These are phyloP conservation scores for Raffaelea ambrosiae DNA, from an alignment of 2,329 filamentous ascomycete genomes.

Conservation along the genomic window DNA sequence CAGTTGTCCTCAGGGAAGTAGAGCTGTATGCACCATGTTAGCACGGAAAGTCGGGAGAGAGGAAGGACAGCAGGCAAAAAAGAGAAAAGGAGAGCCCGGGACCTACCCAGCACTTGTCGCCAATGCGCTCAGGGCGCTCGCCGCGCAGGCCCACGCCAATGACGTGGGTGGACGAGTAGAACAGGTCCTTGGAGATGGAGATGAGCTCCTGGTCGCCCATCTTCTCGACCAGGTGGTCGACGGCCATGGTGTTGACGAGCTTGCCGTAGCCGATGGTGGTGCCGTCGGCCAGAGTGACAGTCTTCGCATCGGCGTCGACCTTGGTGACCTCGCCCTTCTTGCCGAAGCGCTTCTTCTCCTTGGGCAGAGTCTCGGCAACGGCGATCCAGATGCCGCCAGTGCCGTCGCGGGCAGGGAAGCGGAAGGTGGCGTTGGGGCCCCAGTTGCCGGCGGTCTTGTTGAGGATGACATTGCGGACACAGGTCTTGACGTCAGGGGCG, in stretches of 20 bases:
- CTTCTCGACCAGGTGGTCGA: slow-evolving; percentile 77
- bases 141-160: slow-evolving; percentile 94
- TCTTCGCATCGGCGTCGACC: slow-evolving; percentile 79
- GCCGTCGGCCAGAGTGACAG: slow-evolving; percentile 73
- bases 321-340: slow-evolving; percentile 75
- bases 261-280: slow-evolving; percentile 85
- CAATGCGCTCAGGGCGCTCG: slow-evolving; percentile 84
- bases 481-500: slow-evolving; percentile 87
- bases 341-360: slow-evolving; percentile 87
- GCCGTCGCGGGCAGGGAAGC: slow-evolving; percentile 90
- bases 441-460: slow-evolving; percentile 95
- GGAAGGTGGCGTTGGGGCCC: slow-evolving; percentile 97
- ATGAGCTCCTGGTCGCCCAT: slow-evolving; percentile 85
- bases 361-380: slow-evolving; percentile 84
- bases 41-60: too few relatives aligned
- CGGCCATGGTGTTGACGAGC: slow-evolving; percentile 92
- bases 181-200: slow-evolving; percentile 78
- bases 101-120: slow-evolving; percentile 95
- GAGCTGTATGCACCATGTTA: slow-evolving; percentile 38
- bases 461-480: slow-evolving; percentile 89
- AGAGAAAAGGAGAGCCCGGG: too few relatives aligned
- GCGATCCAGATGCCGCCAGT: slow-evolving; percentile 99
- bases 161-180: slow-evolving; percentile 95
- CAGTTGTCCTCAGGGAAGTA: slow-evolving; percentile 99
- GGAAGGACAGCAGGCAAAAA: too few relatives aligned